phyloP scores from a whole-genome alignment of 768 basidiomycete species.

The Hortiboletus campestris region DNA sequence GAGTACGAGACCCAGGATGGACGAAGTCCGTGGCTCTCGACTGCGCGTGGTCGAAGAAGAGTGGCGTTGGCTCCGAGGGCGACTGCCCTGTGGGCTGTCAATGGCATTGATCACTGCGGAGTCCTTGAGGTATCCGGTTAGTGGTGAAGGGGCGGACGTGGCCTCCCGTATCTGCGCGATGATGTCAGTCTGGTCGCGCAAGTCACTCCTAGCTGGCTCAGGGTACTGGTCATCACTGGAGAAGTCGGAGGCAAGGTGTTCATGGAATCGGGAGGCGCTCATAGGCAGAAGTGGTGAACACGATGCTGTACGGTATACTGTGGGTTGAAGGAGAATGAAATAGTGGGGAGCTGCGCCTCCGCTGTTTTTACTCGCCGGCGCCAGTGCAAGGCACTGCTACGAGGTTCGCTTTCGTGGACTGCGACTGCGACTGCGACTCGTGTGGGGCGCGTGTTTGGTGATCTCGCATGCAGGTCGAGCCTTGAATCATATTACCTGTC shows the following conservation, averaged over 20 bases:
- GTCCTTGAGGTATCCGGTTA: slow-evolving; percentile 45
- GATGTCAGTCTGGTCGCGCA: slow-evolving; percentile 31
- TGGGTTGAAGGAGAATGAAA: slow-evolving; percentile 4
- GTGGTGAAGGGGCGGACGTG: slow-evolving; percentile 43
- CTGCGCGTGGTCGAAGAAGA: slow-evolving; percentile 40
- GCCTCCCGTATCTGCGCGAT: slow-evolving; percentile 43
- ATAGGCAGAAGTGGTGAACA: slow-evolving; percentile 16
- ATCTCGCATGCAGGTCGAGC: too few species aligned
- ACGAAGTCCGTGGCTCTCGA: slow-evolving; percentile 38
- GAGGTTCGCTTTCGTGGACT: neutral
- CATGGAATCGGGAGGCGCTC: slow-evolving; percentile 31
- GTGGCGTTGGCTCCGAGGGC: slow-evolving; percentile 27
- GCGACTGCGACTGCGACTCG: slow-evolving; percentile 8
- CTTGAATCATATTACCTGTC: too few species aligned
- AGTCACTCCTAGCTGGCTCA: neutral
- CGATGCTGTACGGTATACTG: neutral
- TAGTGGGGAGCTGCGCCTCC: neutral
- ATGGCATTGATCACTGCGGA: slow-evolving; percentile 38
- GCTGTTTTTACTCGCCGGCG: slow-evolving; percentile 8
- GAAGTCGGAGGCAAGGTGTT: slow-evolving; percentile 26
- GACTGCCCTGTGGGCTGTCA: slow-evolving; percentile 30
- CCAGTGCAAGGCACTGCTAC: slow-evolving; percentile 13
- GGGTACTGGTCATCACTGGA: slow-evolving; percentile 16
- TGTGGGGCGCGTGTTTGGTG: slow-evolving; percentile 18
- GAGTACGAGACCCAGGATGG: slow-evolving; percentile 43